phyloP scores from a whole-genome alignment of 805 yeast species.

The Candida coquimbonensis region DNA sequence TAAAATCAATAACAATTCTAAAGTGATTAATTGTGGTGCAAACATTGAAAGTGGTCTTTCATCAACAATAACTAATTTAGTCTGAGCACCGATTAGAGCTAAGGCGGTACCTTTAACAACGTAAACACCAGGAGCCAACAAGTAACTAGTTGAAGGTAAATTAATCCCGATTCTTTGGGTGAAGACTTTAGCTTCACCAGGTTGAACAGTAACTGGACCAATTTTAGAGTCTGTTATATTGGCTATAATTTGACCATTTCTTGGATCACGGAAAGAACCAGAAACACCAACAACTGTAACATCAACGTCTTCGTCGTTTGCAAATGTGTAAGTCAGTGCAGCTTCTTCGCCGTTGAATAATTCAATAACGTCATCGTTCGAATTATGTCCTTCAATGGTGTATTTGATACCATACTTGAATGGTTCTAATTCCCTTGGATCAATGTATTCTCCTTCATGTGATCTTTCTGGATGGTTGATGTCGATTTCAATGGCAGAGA shows the following conservation, averaged over 20 bases:
- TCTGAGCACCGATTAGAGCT: constrained; percentile 49
- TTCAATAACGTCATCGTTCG: constrained; percentile 27
- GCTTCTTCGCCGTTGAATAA: constrained; percentile 47
- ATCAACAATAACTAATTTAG: constrained; percentile 48
- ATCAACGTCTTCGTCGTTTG: constrained; percentile 45
- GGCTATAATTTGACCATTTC: constrained; percentile 41
- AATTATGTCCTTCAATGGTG: constrained; percentile 26
- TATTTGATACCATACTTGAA: constrained; percentile 45
- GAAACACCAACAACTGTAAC: constrained; percentile 60
- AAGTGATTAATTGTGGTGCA: constrained; percentile 64
- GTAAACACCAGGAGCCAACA: constrained; percentile 54
- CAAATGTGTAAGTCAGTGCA: constrained; percentile 43
- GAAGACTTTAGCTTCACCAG: constrained; percentile 44
- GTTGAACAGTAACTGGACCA: constrained; percentile 49
- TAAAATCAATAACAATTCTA: constrained; percentile 46
- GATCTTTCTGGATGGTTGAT: constrained; percentile 12
- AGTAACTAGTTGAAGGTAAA: constrained; percentile 49
- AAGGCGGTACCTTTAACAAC: constrained; percentile 42
- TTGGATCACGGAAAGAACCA: constrained; percentile 54
- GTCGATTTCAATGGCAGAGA: constrained; percentile 13
- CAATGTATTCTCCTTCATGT: constrained; percentile 13
- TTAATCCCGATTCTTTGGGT: constrained; percentile 55
- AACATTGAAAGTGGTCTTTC: constrained; percentile 66
- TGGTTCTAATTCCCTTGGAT: constrained; percentile 26
- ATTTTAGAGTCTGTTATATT: constrained; percentile 60